Base-by-base conservation (phyloP, 1,284 basidiomycete genomes). In the Cutaneotrichosporon cutaneum region DNA sequence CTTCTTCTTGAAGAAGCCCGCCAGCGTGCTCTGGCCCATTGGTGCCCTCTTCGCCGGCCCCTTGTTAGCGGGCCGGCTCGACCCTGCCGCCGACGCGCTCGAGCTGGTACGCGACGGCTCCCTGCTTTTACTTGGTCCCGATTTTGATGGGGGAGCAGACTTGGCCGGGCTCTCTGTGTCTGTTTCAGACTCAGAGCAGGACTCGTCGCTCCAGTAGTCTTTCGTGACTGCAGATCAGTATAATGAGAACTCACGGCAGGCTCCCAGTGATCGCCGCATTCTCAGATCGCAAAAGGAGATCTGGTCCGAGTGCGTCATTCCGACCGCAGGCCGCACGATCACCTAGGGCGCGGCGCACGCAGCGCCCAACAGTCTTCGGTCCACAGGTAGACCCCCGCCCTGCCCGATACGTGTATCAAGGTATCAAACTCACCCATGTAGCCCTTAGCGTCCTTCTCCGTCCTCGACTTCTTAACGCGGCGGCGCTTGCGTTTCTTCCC, bases 351-450 rank as follows among this genome's bases (percentile, higher is more conserved):
- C n/a, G n/a, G n/a, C n/a, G n/a, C n/a, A n/a, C n/a, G n/a, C n/a
- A n/a, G n/a, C n/a, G n/a, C n/a, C n/a, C n/a, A n/a, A n/a, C n/a
- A n/a, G n/a, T n/a, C n/a, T n/a, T n/a, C n/a, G n/a, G n/a, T n/a
- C n/a, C n/a, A n/a, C n/a, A n/a, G n/a, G n/a, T n/a, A n/a, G n/a
- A n/a, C n/a, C n/a, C n/a, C n/a, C n/a, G n/a, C n/a, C n/a, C n/a
- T n/a, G n/a, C n/a, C n/a, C n/a, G n/a, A n/a, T n/a, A n/a, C n/a
- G n/a, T n/a, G n/a, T n/a, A n/a, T n/a, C n/a, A n/a, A n/a, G n/a
- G n/a, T n/a, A n/a, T n/a, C n/a, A n/a, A n/a, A 72, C 74, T 62
- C 56, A 78, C 77, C 73, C 70, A 73, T 73, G 60, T 77, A 76
- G 1, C 77, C 77, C 61, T 74, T 74, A 13, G 68, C 70, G 60